A percentile compares a stretch with the other conserved stretches of the same genome.
phyloP scores from a whole-genome alignment of 2,329 filamentous ascomycete species.

The Hymenoscyphus scutula region DNA sequence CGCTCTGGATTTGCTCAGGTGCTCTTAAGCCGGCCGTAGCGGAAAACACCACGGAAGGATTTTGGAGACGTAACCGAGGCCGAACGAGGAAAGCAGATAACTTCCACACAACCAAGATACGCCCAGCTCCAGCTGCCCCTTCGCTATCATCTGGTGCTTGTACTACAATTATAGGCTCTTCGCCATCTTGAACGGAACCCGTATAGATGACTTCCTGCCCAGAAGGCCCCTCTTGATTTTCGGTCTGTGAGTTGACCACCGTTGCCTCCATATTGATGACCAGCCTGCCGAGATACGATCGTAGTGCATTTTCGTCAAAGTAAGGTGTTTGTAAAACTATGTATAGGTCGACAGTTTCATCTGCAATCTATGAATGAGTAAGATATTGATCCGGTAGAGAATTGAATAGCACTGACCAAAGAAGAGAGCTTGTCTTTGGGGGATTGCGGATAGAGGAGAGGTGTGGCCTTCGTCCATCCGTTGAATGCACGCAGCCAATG shows the following conservation, averaged over 20 bases:
- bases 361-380: constrained; percentile 56
- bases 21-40: constrained; percentile 61
- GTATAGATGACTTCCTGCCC: constrained; percentile 60
- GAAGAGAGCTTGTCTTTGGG: constrained; percentile 63
- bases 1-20: constrained; percentile 42
- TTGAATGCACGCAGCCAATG: constrained; percentile 45
- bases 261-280: constrained; percentile 65
- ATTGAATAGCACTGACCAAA: constrained; percentile 58
- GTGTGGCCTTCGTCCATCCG: constrained; percentile 37
- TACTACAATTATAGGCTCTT: constrained; percentile 49
- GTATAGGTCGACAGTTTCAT: constrained; percentile 70
- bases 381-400: constrained; percentile 37
- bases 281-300: constrained; percentile 60
- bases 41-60: constrained; percentile 64
- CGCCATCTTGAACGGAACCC: constrained; percentile 48
- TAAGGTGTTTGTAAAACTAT: constrained; percentile 65
- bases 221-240: constrained; percentile 44
- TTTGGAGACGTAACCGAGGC: constrained; percentile 63
- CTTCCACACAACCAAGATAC: constrained; percentile 59
- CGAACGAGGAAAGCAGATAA: constrained; percentile 55
- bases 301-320: constrained; percentile 54
- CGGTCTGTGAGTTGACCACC: constrained; percentile 56
- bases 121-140: constrained; percentile 35
- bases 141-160: constrained; percentile 43
- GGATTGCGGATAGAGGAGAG: constrained; percentile 53